These are phyloP conservation scores for Sphaerostilbella broomeana DNA, from an alignment of 2,329 filamentous ascomycete species.

Conservation along the genomic window DNA sequence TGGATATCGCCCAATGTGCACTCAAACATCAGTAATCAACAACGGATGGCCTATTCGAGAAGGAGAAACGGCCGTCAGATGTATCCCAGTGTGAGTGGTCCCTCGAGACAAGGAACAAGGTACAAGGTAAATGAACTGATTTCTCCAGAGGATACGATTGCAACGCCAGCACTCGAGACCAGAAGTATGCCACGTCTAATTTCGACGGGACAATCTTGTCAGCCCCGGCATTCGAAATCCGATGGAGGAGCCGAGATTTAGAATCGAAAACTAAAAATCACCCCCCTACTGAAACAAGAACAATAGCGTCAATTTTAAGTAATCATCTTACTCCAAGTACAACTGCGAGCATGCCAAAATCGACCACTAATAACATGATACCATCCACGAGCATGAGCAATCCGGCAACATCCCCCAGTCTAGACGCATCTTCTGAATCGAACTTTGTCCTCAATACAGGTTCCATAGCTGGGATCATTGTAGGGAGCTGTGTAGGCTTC, in stretches of 20 bases:
- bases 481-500: slow-evolving; percentile 12
- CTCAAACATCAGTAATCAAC: slow-evolving; percentile 16
- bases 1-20: slow-evolving; percentile 23
- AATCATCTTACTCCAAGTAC: not conserved
- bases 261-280: slow-evolving; percentile 1
- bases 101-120: not conserved
- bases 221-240: slow-evolving; percentile 26
- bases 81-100: slow-evolving; percentile 20
- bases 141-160: slow-evolving; percentile 17
- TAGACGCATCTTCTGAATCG: too few species aligned
- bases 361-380: too few species aligned
- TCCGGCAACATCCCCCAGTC: too few species aligned
- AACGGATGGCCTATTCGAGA: slow-evolving; percentile 17
- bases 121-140: not conserved
- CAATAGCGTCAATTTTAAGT: not conserved
- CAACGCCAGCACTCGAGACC: slow-evolving; percentile 17
- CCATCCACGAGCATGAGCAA: too few species aligned
- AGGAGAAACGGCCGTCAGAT: slow-evolving; percentile 24
- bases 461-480: slow-evolving; percentile 14
- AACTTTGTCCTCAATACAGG: slow-evolving; percentile 4
- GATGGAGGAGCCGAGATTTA: slow-evolving; percentile 21
- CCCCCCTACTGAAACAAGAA: not conserved
- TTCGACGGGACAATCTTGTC: slow-evolving; percentile 19
- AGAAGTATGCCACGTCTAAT: slow-evolving; percentile 18
- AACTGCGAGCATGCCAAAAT: not conserved